Evolutionary conservation across 371 early-diverging fungal species (phyloP).

Genomic region (Mucor indicus): DNA sequence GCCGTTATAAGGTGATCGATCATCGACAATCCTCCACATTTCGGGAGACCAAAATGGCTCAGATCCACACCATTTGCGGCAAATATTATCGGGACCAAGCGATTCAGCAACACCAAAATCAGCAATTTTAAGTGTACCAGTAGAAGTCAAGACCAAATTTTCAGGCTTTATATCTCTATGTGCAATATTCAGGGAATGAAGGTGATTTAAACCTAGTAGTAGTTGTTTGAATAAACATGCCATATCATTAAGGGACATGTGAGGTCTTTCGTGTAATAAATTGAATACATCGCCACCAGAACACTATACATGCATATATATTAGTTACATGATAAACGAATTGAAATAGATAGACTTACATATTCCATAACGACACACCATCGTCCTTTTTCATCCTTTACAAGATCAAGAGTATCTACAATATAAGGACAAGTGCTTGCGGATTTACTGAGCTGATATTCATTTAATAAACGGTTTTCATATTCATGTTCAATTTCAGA

Average conservation of each 20-base stretch:
- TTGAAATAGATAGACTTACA: constrained; percentile 23
- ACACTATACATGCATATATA: too few species aligned
- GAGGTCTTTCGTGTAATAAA: constrained; percentile 42
- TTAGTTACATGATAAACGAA: neutral
- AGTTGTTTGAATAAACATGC: constrained; percentile 80
- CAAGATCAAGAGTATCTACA: constrained; percentile 70
- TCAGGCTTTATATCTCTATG: constrained; percentile 90
- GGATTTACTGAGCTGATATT: constrained; percentile 71
- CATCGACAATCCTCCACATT: constrained; percentile 49
- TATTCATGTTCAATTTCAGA: constrained; percentile 64
- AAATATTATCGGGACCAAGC: constrained; percentile 71
- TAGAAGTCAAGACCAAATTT: constrained; percentile 85
- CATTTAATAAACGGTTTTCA: constrained; percentile 66
- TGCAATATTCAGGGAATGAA: constrained; percentile 90
- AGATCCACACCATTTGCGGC: constrained; percentile 82
- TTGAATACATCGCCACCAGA: constrained; percentile 62
- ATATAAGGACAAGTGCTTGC: constrained; percentile 64
- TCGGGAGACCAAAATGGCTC: constrained; percentile 93
- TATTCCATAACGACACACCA: constrained; percentile 76
- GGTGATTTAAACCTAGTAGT: constrained; percentile 92
- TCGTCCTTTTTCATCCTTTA: constrained; percentile 56
- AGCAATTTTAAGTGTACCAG: constrained; percentile 90
- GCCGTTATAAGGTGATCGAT: constrained; percentile 64
- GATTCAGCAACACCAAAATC: constrained; percentile 97
- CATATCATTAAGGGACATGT: constrained; percentile 40